These are phyloP conservation scores for Microcos paniculata DNA, from an alignment of 345 rosid genomes.

Conservation along the genomic window DNA sequence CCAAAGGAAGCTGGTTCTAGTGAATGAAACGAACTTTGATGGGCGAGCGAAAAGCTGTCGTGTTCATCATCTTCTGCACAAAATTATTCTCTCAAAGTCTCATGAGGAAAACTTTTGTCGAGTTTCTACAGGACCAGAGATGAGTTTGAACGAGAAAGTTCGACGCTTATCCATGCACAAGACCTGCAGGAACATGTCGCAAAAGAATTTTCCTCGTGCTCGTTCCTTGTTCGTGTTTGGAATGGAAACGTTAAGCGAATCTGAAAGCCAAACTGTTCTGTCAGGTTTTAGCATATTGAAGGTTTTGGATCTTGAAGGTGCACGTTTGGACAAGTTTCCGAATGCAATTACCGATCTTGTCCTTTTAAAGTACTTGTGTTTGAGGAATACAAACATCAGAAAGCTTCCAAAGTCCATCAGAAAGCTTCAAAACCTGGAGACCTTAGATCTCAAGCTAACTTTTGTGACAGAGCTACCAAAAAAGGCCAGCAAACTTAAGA, in stretches of 20 bases:
- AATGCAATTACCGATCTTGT: not conserved
- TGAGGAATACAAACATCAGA: slow-evolving; percentile 19
- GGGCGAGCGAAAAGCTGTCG: slow-evolving; percentile 14
- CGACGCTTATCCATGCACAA: slow-evolving; percentile 20
- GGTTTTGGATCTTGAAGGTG: slow-evolving; percentile 33
- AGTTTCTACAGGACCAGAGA: not conserved
- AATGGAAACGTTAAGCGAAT: not conserved
- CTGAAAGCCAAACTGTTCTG: not conserved
- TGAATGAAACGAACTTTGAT: not conserved
- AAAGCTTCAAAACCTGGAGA: slow-evolving; percentile 19
- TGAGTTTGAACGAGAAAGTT: not conserved
- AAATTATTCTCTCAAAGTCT: slow-evolving; percentile 7
- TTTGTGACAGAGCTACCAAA: slow-evolving; percentile 1
- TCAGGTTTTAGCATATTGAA: slow-evolving; percentile 23
- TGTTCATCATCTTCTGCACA: slow-evolving; percentile 7
- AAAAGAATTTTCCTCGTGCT: not conserved
- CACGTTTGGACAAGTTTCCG: slow-evolving; percentile 31
- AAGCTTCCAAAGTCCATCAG: slow-evolving; percentile 18
- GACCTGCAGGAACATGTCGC: not conserved
- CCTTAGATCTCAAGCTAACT: slow-evolving; percentile 21
- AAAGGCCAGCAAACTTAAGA: not conserved
- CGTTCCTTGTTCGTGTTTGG: slow-evolving; percentile 20
- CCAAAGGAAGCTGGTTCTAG: slow-evolving; percentile 10
- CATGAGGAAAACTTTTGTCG: slow-evolving; percentile 6
- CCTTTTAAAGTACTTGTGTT: slow-evolving; percentile 16